Base-by-base conservation (phyloP, 371 early-diverging fungal genomes). In the Capniomyces stellatus region DNA sequence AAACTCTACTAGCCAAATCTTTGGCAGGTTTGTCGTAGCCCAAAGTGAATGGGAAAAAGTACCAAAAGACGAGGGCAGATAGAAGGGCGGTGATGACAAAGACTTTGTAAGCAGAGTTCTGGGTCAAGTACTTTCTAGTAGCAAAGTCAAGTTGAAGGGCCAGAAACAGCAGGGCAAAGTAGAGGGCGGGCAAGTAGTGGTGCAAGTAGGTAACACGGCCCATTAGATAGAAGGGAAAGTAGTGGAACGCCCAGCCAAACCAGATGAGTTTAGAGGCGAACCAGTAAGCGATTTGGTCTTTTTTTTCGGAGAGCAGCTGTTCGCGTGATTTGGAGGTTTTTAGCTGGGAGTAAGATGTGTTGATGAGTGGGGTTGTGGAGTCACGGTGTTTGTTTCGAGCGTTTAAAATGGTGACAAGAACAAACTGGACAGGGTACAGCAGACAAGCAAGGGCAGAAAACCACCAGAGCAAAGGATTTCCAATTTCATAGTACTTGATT, bases 391-490 rank as follows among this genome's bases (percentile, higher is more conserved):
- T 10, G 15, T 35, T 35, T 6, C 35, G 35, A 35, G 35, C 35
- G 15, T 6, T 15, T 3, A 48, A 2, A 3, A 29, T 8, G 27
- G 43, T 22, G 6, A 19, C n/a, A 21, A 41, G 8, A 29, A 52
- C 12, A 12, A 6, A 42, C 43, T 41, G 40, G 1, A 77, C 50
- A 18, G 62, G 65, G 54, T 84, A 82, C 3, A 69, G 64, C 6
- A 78, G 43, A 22, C 94, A 60, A 18, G 77, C 76, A n/a, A 71
- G 52, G 13, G 85, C 73, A 2, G 85, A 74, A 2, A 80, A 69
- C 89, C 95, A 98, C 98, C 99, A 99, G 13, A 92, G 75, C 13
- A 92, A 54, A 6, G 99, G 98, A 67, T 98, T 93, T 22, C 99
- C 98, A 24, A 99, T 71, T 66, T 98, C 73, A 61, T 91, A 97